phyloP scores from a whole-genome alignment of 306 rosid genomes.

The Sicyos edulis region DNA sequence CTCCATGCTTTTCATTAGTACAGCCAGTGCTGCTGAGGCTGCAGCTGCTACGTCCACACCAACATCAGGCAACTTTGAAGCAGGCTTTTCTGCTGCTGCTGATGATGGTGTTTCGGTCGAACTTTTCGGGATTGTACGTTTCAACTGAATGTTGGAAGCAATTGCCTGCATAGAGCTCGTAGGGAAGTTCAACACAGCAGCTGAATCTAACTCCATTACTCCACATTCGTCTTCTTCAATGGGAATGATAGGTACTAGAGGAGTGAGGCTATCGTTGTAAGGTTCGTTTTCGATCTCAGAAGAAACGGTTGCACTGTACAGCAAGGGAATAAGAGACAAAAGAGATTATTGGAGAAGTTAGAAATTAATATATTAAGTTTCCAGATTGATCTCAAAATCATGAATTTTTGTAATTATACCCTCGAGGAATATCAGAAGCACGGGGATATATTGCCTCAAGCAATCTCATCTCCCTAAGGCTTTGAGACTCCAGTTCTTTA shows the following conservation, averaged over 20 bases:
- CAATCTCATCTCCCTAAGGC: constrained; percentile 40
- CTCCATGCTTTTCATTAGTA: constrained; percentile 40
- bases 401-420: constrained; percentile 29
- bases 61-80: constrained; percentile 23
- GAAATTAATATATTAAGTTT: constrained; percentile 5
- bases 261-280: constrained; percentile 46
- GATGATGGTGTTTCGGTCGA: neutral
- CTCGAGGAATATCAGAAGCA: constrained; percentile 47
- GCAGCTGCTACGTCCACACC: constrained; percentile 39
- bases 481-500: constrained; percentile 38
- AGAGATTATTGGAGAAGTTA: neutral
- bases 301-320: constrained; percentile 46
- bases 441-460: constrained; percentile 72
- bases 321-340: neutral
- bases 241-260: constrained; percentile 47
- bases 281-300: constrained; percentile 25
- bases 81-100: constrained; percentile 16
- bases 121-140: constrained; percentile 10
- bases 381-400: neutral
- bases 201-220: constrained; percentile 20
- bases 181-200: constrained; percentile 14
- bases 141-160: constrained; percentile 17
- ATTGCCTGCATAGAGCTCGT: constrained; percentile 20
- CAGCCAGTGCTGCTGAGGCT: constrained; percentile 40
- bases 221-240: constrained; percentile 48